Evolutionary conservation across 352 stramenopile species (phyloP).

Genomic region (Globisporangium iwayamae): DNA sequence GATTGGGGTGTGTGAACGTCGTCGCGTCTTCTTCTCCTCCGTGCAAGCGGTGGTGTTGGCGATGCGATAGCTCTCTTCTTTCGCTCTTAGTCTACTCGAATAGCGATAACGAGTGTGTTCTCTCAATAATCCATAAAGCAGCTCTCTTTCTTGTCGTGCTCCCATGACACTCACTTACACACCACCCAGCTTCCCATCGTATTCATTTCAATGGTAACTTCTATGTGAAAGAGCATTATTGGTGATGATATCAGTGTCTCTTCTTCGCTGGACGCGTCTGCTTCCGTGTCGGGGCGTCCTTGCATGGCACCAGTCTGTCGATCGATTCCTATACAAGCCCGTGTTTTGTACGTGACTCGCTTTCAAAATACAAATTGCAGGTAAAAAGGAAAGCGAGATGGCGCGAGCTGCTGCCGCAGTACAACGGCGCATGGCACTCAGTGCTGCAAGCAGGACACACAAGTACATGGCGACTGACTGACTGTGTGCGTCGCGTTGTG

Average conservation of each 20-base stretch:
- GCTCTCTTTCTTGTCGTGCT: conserved; percentile 11
- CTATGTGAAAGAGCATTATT: background rate
- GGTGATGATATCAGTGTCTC: too few relatives aligned
- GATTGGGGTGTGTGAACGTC: conserved; percentile 6
- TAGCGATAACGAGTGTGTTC: conserved; percentile 1
- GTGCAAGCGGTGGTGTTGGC: too few relatives aligned
- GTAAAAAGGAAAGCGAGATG: background rate
- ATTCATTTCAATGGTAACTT: background rate
- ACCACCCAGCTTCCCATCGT: background rate
- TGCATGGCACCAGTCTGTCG: too few relatives aligned
- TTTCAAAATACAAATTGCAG: background rate
- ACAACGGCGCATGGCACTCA: background rate
- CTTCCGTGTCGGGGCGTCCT: too few relatives aligned
- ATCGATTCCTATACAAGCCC: conserved; percentile 5
- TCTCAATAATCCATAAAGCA: conserved; percentile 10
- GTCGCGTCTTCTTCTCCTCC: too few relatives aligned
- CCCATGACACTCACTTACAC: conserved; percentile 10
- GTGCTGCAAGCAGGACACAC: background rate
- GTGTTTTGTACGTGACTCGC: background rate
- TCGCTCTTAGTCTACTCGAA: background rate
- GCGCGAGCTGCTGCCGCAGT: background rate
- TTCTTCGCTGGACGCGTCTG: too few relatives aligned
- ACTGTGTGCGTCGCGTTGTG: background rate
- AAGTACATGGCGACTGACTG: background rate
- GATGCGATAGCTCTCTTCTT: background rate